Percentiles rank a stretch among this genome's conserved stretches.
Conservation (phyloP, 345 rosid species). For the Gossypium ekmanianum region DNA sequence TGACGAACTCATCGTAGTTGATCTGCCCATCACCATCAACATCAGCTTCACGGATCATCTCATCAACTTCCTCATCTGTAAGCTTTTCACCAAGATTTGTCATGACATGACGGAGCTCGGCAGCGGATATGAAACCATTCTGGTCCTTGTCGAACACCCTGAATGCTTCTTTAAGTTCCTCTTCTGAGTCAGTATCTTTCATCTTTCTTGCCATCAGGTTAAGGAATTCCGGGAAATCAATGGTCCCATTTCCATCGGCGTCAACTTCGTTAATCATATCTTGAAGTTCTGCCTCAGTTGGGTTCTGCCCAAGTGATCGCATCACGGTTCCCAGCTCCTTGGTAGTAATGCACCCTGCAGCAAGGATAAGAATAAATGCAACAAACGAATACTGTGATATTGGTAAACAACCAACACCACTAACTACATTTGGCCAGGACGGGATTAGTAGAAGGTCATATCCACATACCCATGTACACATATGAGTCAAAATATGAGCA, state of each 20-base stretch:
- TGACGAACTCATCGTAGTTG: neutral
- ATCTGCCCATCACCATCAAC: constrained; percentile 4
- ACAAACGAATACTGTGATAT: neutral
- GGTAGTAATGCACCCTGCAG: constrained; percentile 1
- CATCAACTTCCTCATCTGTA: constrained; percentile 7
- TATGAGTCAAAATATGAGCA: neutral
- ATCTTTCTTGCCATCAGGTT: constrained; percentile 6
- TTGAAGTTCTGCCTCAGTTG: constrained; percentile 2
- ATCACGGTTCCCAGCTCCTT: neutral
- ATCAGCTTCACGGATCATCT: neutral
- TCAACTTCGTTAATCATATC: constrained; percentile 4
- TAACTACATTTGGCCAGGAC: neutral
- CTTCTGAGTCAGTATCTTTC: neutral
- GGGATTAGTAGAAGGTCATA: neutral
- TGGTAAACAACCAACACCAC: neutral
- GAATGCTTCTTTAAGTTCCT: constrained; percentile 3
- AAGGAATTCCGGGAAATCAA: neutral
- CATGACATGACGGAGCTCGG: constrained; percentile 1
- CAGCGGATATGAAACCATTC: neutral
- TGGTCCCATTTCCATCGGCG: neutral
- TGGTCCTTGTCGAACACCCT: constrained; percentile 2
- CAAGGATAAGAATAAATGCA: neutral
- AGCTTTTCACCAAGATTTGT: constrained; percentile 1
- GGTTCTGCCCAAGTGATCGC: constrained; percentile 1
- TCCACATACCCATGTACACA: neutral